Evolutionary conservation across 164 flowering plant genomes (phyloP), one percentile per base, ranked within the genome.

Genomic region (Aristolochia fimbriata): DNA sequence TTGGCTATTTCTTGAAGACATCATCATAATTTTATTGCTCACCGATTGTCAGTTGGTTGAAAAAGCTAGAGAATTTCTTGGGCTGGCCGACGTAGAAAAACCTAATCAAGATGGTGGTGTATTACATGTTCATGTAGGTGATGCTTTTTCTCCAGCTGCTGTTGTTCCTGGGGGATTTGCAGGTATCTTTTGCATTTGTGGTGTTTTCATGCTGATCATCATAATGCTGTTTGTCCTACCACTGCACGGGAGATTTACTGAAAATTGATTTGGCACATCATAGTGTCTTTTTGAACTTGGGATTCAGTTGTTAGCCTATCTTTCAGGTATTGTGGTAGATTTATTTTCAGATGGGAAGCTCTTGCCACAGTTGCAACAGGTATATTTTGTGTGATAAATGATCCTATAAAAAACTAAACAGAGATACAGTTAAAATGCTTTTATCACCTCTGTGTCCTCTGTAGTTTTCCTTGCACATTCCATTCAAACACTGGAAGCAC

Each of bases 241-340:
- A 27, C 2, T 27, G 30, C 30, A 27, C 2, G 30, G 30, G 3
- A 27, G 5, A 27, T 27, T 27, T 27, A 27, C 30, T 5, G 30
- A 27, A 27, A 27, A 2, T 2, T 47, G 51, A n/a, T n/a, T 3
- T 47, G 19, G 51, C 30, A 27, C 30, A 2, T 27, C 5, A 27
- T 27, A 27, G 30, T 27, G 30, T 2, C 2, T 27, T 27, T 27
- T 27, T 27, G 30, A 27, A 5, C 5, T 27, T 27, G 30, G 5
- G 5, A 27, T 27, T 5, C 3, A 27, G 30, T 27, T 27, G 30
- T 27, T 27, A 27, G 30, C 30, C 2, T 27, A 27, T 27, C 30
- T 27, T 72, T 62, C 81, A 84, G 94, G 94, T 17, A 87, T 91
- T 56, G 61, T 86, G 16, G 77, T 91, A 62, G 97, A 91, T 63